Base-by-base conservation (phyloP, 2,329 filamentous ascomycete genomes). In the Emergomyces africanus region DNA sequence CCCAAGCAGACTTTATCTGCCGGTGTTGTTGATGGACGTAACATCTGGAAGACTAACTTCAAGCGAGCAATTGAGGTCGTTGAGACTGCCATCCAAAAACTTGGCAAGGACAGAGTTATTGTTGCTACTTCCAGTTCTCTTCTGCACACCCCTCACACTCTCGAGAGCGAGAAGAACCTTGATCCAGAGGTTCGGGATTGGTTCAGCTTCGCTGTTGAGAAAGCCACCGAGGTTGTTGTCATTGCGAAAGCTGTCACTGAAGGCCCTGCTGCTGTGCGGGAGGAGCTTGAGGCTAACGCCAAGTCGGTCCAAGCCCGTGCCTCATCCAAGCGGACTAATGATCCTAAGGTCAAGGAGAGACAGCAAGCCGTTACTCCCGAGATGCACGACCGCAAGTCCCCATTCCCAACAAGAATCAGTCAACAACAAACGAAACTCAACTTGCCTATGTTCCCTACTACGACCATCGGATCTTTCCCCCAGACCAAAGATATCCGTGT, bases 41-140 rank as follows among this genome's bases (percentile, higher is more conserved):
- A 99, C 84, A 97, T 99, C 83, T 99, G 94, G 94, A 99, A 99
- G 89, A 96, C 90, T 79, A 95, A 97, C 86, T 88, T 96, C 81
- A 88, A 95, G 84, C 85, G 84, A 70, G 90, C 94, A 71, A 95
- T 99, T 66, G 91, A 94, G 81, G 84, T 80, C 65, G 87, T 94
- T 63, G 90, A 97, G 84, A 81, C 84, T 61, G 94, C 92, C 65
- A 81, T 97, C 70, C 89, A 96, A 81, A 90, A 95, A 81, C 85
- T 99, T 64, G 92, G 94, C 79, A 92, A 96, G 83, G 91, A 97
- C 67, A 89, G 94, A 73, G 92, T 99, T 75, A 89, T 99, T 67
- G 90, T 96, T 68, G 89, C 94, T 72, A 96, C 91, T 67, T 97
- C 94, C 72, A 94, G 88, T 82, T 97, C 94, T 67, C 90, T 99